These are phyloP conservation scores for Penicillium sp. DNA, from an alignment of 2,329 filamentous ascomycete species.

Conservation along the genomic window DNA sequence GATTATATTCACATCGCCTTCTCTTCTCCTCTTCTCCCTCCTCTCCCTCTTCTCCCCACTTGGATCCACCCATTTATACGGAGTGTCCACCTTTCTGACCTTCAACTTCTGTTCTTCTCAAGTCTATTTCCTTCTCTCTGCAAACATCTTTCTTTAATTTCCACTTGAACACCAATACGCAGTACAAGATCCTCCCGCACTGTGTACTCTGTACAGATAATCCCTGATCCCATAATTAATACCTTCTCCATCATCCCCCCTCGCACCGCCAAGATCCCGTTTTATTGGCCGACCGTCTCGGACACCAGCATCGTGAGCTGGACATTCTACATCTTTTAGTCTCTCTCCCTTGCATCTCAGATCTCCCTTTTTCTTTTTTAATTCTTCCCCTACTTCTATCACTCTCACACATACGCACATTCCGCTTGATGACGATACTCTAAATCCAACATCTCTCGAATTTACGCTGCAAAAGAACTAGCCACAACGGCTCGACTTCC, in stretches of 20 bases:
- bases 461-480: background rate
- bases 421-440: slow-evolving; percentile 1
- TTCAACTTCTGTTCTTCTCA: background rate
- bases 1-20: background rate
- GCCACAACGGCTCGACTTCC: background rate
- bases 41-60: slow-evolving; percentile 2
- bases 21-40: background rate
- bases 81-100: slow-evolving; percentile 7
- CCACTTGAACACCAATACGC: slow-evolving; percentile 2
- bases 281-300: slow-evolving; percentile 19
- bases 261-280: slow-evolving; percentile 20
- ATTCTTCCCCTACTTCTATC: slow-evolving; percentile 5
- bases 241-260: background rate
- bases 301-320: slow-evolving; percentile 21
- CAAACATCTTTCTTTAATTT: background rate
- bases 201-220: background rate
- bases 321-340: slow-evolving; percentile 11
- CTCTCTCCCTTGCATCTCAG: slow-evolving; percentile 30
- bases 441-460: background rate
- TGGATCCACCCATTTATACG: background rate
- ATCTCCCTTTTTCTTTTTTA: slow-evolving; percentile 3
- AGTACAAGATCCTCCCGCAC: too few species aligned
- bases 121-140: background rate
- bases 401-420: background rate
- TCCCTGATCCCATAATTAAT: background rate